phyloP scores from a whole-genome alignment of 306 rosid species.

The Medicago lupulina region DNA sequence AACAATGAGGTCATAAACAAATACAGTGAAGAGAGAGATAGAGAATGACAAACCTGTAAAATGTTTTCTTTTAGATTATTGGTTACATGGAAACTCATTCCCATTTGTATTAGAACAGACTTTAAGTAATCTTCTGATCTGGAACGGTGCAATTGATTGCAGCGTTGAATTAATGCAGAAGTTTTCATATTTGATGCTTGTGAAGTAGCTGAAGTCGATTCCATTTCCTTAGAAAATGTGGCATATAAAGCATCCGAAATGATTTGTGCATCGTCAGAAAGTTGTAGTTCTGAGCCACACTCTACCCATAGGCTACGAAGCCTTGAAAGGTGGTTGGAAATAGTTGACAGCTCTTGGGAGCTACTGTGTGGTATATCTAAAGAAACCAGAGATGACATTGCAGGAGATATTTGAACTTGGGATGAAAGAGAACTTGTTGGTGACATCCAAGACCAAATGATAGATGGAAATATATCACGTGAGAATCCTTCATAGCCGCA shows the following conservation, averaged over 20 bases:
- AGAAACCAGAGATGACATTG: neutral
- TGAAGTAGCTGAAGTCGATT: neutral
- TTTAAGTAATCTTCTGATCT: neutral
- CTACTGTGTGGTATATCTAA: neutral
- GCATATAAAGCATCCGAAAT: neutral
- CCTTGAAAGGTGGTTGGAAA: neutral
- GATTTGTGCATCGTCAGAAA: neutral
- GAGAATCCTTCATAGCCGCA: neutral
- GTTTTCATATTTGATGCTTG: neutral
- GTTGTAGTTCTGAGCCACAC: neutral
- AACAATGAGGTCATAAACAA: no score
- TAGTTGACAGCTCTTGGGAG: neutral
- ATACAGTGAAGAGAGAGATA: no score
- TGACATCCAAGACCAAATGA: conserved; percentile 10
- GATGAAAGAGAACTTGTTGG: neutral
- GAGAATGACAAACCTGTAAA: neutral
- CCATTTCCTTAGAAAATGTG: neutral
- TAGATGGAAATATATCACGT: neutral
- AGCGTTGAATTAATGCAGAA: no score
- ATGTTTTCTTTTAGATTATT: neutral
- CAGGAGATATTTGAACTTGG: neutral
- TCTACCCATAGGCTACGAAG: neutral
- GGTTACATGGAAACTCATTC: neutral
- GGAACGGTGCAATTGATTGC: neutral
- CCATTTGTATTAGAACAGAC: neutral